These are phyloP conservation scores for Fomitopsis pulvina DNA, from an alignment of 768 basidiomycete species.

Conservation along the genomic window DNA sequence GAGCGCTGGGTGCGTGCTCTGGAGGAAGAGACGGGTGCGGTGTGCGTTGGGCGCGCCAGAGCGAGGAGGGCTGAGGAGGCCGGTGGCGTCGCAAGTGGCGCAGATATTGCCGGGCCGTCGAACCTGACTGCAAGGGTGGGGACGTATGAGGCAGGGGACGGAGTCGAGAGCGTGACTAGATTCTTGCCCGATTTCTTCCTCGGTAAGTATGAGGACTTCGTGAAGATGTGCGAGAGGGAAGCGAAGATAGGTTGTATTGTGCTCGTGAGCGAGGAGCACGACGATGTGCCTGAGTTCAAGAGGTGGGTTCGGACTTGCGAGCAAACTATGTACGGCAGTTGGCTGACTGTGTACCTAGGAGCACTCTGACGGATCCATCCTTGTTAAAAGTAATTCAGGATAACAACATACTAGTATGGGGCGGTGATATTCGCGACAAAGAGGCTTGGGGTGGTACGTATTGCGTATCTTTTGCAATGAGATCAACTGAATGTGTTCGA, in stretches of 20 bases:
- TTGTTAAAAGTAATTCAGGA: conserved; percentile 65
- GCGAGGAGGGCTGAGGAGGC: not conserved
- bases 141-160: conserved; percentile 17
- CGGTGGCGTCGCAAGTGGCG: conserved; percentile 22
- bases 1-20: conserved; percentile 76
- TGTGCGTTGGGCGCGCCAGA: conserved; percentile 39
- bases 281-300: conserved; percentile 84
- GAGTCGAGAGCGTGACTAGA: conserved; percentile 32
- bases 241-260: conserved; percentile 70
- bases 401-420: conserved; percentile 84
- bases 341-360: conserved; percentile 30
- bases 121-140: conserved; percentile 29
- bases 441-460: conserved; percentile 72
- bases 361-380: conserved; percentile 67
- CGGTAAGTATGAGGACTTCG: conserved; percentile 76
- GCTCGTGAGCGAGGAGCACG: conserved; percentile 85
- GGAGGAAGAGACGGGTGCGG: conserved; percentile 81
- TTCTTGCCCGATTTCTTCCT: conserved; percentile 76
- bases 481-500: not conserved
- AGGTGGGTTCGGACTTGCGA: conserved; percentile 44
- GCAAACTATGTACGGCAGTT: not conserved
- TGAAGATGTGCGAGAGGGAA: conserved; percentile 66
- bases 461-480: conserved; percentile 2
- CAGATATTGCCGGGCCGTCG: conserved; percentile 37
- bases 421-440: conserved; percentile 77